Base-by-base conservation (phyloP, 208 protist species). In the Sergeia podlipaevii region DNA sequence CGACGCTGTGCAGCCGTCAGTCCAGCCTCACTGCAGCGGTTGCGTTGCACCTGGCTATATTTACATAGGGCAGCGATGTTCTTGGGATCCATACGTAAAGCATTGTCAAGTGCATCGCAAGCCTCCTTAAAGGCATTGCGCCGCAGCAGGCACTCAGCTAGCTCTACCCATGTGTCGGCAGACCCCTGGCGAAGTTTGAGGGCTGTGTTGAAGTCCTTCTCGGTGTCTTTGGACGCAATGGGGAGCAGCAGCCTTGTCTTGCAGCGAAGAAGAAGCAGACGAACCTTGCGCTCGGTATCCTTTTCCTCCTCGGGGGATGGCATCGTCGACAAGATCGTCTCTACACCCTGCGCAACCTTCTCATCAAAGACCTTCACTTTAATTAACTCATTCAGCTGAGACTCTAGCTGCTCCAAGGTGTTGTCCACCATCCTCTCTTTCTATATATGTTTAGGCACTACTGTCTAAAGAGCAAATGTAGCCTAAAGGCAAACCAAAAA, bases 21-120 rank as follows among this genome's bases (percentile, higher is more conserved):
- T 1, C 60, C 71, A 2, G 59, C 20, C 33, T 86, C 77, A 21
- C 63, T 58, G 45, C 83, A 89, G n/a, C 79, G 80, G 55, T 72
- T 81, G 39, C 87, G 84, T 49, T 85, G 73, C 37, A 91, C 52
- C 50, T 83, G 83, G 53, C 87, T 94, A 69, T 91, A 91, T 64
- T 80, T 63, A 65, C 77, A 86, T 32, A 94, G 64, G 26, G 83
- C 87, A n/a, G 53, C 62, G 15, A 70, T 70, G 62, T 77, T 62
- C 17, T 39, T 32, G 3, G 69, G 39, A 26, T 85, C 54, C 0
- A 79, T 17, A 20, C 64, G 74, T 41, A 94, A 60, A 3, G 83
- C 83, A 36, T 54, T 85, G 17, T 94, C 80, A 21, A 94, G 62
- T 0, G 80, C 84, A 47, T 85, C 80, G 33, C 70, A 78, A 11